A percentile compares a stretch with the other conserved stretches of the same genome.
Conservation (phyloP, 148 eudicot species). For the Fallopia convolvulus region DNA sequence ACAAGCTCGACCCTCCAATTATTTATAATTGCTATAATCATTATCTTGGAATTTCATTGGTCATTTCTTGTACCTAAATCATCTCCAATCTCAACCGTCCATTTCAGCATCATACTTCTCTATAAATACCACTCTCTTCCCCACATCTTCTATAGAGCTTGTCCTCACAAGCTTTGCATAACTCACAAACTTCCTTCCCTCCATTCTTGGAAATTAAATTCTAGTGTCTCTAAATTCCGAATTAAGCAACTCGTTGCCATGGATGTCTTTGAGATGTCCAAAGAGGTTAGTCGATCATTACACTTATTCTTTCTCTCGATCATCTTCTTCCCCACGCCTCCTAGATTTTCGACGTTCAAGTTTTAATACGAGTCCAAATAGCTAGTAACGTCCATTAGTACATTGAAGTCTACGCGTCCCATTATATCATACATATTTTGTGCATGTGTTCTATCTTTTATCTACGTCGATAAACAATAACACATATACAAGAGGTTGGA, state of each 20-base stretch:
- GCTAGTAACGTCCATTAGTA: neutral
- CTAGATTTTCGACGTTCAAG: neutral
- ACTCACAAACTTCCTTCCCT: neutral
- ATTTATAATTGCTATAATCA: neutral
- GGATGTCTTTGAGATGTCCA: conserved; percentile 9
- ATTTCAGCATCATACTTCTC: neutral
- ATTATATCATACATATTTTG: neutral
- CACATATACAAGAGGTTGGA: neutral
- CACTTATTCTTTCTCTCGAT: neutral
- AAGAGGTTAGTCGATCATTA: neutral
- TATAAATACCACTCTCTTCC: neutral
- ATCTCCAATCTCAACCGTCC: conserved; percentile 1
- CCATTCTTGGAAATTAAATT: neutral
- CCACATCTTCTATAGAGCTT: neutral
- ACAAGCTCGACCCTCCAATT: neutral
- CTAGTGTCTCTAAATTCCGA: neutral
- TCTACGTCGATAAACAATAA: neutral
- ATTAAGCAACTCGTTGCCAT: conserved; percentile 1
- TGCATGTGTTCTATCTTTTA: neutral
- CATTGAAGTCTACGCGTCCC: neutral
- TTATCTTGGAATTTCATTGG: conserved; percentile 1
- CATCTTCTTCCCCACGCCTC: neutral
- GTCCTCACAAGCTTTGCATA: neutral
- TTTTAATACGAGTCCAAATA: neutral
- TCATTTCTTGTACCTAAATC: neutral